These are phyloP conservation scores for Ramichloridium luteum DNA, from an alignment of 2,329 filamentous ascomycete species.

Conservation along the genomic window DNA sequence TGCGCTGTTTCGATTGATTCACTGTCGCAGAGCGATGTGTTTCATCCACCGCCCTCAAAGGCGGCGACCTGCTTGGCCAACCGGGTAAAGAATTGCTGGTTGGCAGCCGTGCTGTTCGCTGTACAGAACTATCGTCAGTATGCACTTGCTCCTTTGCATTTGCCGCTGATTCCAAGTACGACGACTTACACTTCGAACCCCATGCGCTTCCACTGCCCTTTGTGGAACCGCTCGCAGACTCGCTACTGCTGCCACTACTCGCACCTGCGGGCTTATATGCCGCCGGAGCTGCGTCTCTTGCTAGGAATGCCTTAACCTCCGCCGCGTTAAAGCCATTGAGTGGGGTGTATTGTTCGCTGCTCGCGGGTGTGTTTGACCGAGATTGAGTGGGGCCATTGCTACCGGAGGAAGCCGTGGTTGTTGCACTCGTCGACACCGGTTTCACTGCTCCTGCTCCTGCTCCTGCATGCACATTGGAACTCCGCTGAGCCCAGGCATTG, in stretches of 20 bases:
- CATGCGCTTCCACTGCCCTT: constrained; percentile 30
- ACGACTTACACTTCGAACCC: constrained; percentile 28
- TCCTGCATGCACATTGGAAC: too few species aligned
- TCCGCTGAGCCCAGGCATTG: constrained; percentile 18
- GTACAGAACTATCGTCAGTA: too few species aligned
- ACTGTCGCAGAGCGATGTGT: too few species aligned
- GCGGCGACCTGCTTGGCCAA: constrained; percentile 34
- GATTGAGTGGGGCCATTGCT: neutral
- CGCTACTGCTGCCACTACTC: constrained; percentile 14
- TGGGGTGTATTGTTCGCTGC: constrained; percentile 16
- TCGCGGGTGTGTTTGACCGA: neutral
- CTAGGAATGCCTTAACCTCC: constrained; percentile 32
- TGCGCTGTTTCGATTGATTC: too few species aligned
- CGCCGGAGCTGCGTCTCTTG: constrained; percentile 25
- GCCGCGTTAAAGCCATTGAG: constrained; percentile 31
- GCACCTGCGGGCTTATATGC: constrained; percentile 16
- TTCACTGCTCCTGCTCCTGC: constrained; percentile 4
- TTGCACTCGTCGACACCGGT: constrained; percentile 11
- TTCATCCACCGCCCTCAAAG: constrained; percentile 24
- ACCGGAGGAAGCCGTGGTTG: too few species aligned
- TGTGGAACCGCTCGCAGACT: too few species aligned
- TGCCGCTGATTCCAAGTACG: neutral
- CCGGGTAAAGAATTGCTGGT: constrained; percentile 34
- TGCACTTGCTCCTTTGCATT: too few species aligned
- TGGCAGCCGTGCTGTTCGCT: constrained; percentile 31